A percentile compares a stretch with the other conserved stretches of the same genome.
Conservation (phyloP, 306 rosid species). For the Canavalia ensiformis region DNA sequence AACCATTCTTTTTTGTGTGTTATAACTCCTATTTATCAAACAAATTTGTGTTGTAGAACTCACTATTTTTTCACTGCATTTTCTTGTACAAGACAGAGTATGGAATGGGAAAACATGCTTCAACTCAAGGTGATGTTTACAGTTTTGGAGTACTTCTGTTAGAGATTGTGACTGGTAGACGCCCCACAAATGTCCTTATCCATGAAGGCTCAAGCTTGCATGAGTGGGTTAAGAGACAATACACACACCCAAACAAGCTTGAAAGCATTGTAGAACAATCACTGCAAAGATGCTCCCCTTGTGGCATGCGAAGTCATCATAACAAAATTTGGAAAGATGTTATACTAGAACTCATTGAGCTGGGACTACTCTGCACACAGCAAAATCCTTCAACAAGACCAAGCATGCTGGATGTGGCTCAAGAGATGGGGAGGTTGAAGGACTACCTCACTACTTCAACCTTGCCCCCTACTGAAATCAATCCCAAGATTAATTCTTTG, state of each 20-base stretch:
- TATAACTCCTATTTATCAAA: constrained; percentile 13
- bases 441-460: constrained; percentile 67
- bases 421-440: constrained; percentile 77
- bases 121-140: constrained; percentile 83
- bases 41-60: constrained; percentile 22
- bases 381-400: constrained; percentile 79
- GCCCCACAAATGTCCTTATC: constrained; percentile 75
- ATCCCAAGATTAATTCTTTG: constrained; percentile 31
- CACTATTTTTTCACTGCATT: constrained; percentile 10
- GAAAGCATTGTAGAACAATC: constrained; percentile 67
- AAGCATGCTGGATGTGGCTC: constrained; percentile 80
- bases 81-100: constrained; percentile 65
- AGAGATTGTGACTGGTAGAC: constrained; percentile 77
- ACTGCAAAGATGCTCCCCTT: constrained; percentile 56
- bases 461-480: constrained; percentile 38
- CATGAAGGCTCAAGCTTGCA: constrained; percentile 82
- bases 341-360: constrained; percentile 74
- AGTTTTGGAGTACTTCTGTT: constrained; percentile 82
- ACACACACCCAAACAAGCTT: constrained; percentile 59
- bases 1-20: not conserved
- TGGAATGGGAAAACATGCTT: constrained; percentile 83
- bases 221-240: constrained; percentile 82
- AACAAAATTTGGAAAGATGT: constrained; percentile 60
- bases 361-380: constrained; percentile 87
- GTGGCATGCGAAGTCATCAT: constrained; percentile 45